Evolutionary conservation across 1,139 yeast genomes (phyloP), one percentile per base, ranked within the genome.

Genomic region (Candida tunisiensis): DNA sequence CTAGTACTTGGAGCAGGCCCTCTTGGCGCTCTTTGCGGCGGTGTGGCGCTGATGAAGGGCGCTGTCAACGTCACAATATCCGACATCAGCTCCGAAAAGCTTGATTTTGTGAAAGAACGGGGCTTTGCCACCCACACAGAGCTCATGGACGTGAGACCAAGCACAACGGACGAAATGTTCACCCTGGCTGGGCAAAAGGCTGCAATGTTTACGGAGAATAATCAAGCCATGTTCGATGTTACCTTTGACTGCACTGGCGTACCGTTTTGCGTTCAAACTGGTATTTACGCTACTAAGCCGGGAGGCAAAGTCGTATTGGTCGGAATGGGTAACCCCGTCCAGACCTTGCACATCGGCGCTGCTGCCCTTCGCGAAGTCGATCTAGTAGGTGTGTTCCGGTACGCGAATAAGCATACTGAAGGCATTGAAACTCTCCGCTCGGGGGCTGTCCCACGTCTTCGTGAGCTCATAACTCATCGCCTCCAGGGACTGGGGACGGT

Each of bases 1-100:
- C 71, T 69, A 26, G 74, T 79, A 3, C 71, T 75, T 37, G 93
- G 93, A 25, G 92, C 91, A 21, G 93, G 93, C 9, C 92, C 93
- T 5, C 83, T 79, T 29, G 93, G 93, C 15, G 53, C 79, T 27
- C 57, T 79, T 34, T 62, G 73, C 29, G 85, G 85, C 24, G 72
- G 75, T 21, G 78, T 71, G 14, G 85, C 83, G 16, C 65, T 60
- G 34, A 71, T 77, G 9, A 71, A 69, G 40, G 92, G 93, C 22
- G 91, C 91, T 8, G 55, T 71, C 19, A 57, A 60, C 13, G 66
- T 74, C 24, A 53, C 68, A 39, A 61, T 73, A 29, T 64, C 69
- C 27, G 83, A 74, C 48, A 57, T 73, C 28, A 59, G 69, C 32
- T 72, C 69, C 36, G 48, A 55, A 34, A 70, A 73, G 41, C 62